Evolutionary conservation across 768 basidiomycete genomes (phyloP).

Genomic region (Cantharellus anzutake): DNA sequence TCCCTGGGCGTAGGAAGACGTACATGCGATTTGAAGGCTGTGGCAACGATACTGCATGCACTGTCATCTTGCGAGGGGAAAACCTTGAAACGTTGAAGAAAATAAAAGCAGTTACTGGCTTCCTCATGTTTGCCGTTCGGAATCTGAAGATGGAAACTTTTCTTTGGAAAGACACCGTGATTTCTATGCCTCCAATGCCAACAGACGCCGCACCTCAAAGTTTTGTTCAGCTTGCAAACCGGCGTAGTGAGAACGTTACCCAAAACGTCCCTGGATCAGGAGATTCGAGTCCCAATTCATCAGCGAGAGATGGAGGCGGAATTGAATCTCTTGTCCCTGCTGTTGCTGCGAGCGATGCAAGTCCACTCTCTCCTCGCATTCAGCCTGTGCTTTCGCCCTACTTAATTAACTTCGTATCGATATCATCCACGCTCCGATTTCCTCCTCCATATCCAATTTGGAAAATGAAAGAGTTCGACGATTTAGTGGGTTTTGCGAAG

Average conservation of each 20-base stretch:
- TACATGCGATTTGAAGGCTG: constrained; percentile 98
- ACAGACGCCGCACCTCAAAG: constrained; percentile 41
- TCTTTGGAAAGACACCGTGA: constrained; percentile 80
- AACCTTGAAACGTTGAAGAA: constrained; percentile 61
- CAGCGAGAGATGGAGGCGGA: too few species aligned
- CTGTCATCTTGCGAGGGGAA: constrained; percentile 78
- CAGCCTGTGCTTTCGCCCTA: constrained; percentile 73
- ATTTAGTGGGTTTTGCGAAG: constrained; percentile 47
- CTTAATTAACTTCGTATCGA: constrained; percentile 71
- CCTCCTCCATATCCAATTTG: constrained; percentile 79
- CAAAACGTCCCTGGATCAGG: not conserved
- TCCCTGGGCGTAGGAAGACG: constrained; percentile 87
- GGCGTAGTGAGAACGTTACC: not conserved
- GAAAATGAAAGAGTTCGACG: constrained; percentile 77
- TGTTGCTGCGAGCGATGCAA: not conserved
- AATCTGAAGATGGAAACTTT: constrained; percentile 88
- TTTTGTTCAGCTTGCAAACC: constrained; percentile 1
- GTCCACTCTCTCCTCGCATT: constrained; percentile 47
- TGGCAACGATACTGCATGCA: constrained; percentile 81
- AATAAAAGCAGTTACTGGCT: constrained; percentile 83
- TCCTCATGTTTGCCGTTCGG: constrained; percentile 81
- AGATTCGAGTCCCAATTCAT: not conserved
- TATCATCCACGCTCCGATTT: constrained; percentile 81
- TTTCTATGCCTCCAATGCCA: constrained; percentile 49
- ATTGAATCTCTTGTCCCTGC: not conserved